phyloP scores from a whole-genome alignment of 1,284 basidiomycete genomes.

The Leccinum solheimii region DNA sequence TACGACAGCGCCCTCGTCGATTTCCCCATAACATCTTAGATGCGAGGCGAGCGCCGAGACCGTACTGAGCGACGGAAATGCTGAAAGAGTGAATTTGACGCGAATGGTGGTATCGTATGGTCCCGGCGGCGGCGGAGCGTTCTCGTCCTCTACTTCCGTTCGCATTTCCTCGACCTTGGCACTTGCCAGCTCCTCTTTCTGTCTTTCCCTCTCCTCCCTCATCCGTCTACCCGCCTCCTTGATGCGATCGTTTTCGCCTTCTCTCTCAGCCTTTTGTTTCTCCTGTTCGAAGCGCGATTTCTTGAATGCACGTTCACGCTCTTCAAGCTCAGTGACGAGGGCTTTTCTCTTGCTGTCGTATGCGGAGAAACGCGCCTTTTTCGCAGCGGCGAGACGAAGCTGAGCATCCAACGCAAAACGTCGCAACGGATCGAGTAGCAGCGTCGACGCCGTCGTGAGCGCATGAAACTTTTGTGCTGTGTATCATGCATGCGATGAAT shows the following conservation, averaged over 20 bases:
- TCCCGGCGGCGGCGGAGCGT: slow-evolving; percentile 57
- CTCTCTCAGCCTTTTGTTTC: slow-evolving; percentile 54
- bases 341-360: slow-evolving; percentile 80
- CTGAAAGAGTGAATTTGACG: slow-evolving; percentile 62
- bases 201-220: slow-evolving; percentile 66
- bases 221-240: slow-evolving; percentile 76
- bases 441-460: slow-evolving; percentile 82
- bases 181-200: slow-evolving; percentile 48
- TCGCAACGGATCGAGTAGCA: slow-evolving; percentile 81
- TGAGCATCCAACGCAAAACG: slow-evolving; percentile 84
- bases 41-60: slow-evolving; percentile 50
- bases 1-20: slow-evolving; percentile 64
- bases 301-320: slow-evolving; percentile 76
- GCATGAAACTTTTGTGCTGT: slow-evolving; percentile 81
- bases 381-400: slow-evolving; percentile 69
- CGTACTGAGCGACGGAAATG: slow-evolving; percentile 56
- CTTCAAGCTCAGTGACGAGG: slow-evolving; percentile 83
- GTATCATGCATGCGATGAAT: slow-evolving; percentile 1
- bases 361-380: slow-evolving; percentile 69
- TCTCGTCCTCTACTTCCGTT: slow-evolving; percentile 34
- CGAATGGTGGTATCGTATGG: slow-evolving; percentile 71
- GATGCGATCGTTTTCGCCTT: slow-evolving; percentile 70
- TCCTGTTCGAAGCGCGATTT: slow-evolving; percentile 64
- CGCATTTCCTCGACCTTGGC: slow-evolving; percentile 37
- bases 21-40: slow-evolving; percentile 59